Base-by-base conservation (phyloP, 768 basidiomycete genomes). In the Leccinum uliginosum region DNA sequence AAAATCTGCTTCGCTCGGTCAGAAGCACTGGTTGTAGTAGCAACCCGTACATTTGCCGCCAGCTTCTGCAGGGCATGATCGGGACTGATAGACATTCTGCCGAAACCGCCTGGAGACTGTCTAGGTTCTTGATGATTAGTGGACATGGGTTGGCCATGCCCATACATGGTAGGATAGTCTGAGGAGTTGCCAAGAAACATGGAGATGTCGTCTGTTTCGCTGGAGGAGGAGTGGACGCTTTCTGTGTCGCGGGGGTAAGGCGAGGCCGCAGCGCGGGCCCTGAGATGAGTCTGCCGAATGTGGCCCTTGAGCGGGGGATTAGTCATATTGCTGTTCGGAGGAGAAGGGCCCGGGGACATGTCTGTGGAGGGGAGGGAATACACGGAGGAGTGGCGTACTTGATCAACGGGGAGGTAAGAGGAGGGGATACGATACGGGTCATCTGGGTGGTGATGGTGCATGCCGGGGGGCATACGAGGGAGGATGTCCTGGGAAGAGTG, bases 1-100 rank as follows among this genome's bases (percentile, higher is more conserved):
- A 94, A 94, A 65, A 93, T 92, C 73, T 93, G 90, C 66, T 93
- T 93, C 52, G 92, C 91, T 66, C 92, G 76, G 71, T 94, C 92
- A 11, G 91, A 93, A 51, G 92, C 91, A 66, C 89, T 92, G 38
- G 91, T 93, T 8, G 91, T 94, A 3, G 91, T 93, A 12, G 92
- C 92, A 45, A 87, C 87, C 51, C 91, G 84, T 34, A 93, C 90
- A 64, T 91, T 92, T 44, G 85, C 87, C 4, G 92, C 91, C 55
- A 93, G 78, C 75, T 92, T 91, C 74, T 93, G 91, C 54, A 93
- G 78, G 6, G 82, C 83, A 61, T 89, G 86, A 74, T 92, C 91
- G 46, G 84, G 79, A 61, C 79, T 83, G 70, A 93, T 72, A 19
- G 85, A 79, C 86, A 91, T 87, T 59, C 89, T 76, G 43, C 86